These are phyloP conservation scores for Penicillium fimorum DNA, from an alignment of 495 filamentous ascomycete genomes.

Conservation along the genomic window DNA sequence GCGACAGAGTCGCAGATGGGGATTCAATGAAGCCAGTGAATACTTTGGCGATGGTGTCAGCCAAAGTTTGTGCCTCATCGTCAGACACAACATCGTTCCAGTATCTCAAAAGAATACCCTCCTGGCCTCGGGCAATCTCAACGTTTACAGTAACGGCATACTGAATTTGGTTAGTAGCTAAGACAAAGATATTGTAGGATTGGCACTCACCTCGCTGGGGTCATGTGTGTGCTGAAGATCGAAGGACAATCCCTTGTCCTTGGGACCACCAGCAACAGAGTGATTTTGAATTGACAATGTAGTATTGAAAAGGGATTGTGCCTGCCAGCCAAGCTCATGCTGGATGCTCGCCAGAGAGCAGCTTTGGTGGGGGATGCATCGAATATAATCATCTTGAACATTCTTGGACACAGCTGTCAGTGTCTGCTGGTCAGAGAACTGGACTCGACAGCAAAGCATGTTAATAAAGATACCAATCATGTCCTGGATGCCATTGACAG, in stretches of 20 bases:
- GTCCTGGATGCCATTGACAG: constrained; percentile 50
- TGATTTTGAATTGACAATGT: constrained; percentile 55
- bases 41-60: constrained; percentile 34
- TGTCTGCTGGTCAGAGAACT: constrained; percentile 32
- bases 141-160: constrained; percentile 51
- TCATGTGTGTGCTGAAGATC: constrained; percentile 43
- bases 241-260: constrained; percentile 40
- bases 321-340: constrained; percentile 51
- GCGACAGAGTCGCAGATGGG: constrained; percentile 22
- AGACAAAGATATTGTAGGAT: background rate
- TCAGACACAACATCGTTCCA: constrained; percentile 48
- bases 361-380: constrained; percentile 49
- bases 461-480: constrained; percentile 57
- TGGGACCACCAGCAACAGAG: constrained; percentile 29
- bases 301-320: constrained; percentile 56
- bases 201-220: constrained; percentile 44
- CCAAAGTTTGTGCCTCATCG: constrained; percentile 33
- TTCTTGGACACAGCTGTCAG: constrained; percentile 42
- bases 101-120: constrained; percentile 49
- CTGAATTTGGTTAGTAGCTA: constrained; percentile 22
- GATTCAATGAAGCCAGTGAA: constrained; percentile 38
- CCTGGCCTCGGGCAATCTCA: constrained; percentile 40
- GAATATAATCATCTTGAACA: constrained; percentile 51
- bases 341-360: constrained; percentile 56
- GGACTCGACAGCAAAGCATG: constrained; percentile 54